These are phyloP conservation scores for Dictyostelium intermedium DNA, from an alignment of 78 protist species.

Conservation along the genomic window DNA sequence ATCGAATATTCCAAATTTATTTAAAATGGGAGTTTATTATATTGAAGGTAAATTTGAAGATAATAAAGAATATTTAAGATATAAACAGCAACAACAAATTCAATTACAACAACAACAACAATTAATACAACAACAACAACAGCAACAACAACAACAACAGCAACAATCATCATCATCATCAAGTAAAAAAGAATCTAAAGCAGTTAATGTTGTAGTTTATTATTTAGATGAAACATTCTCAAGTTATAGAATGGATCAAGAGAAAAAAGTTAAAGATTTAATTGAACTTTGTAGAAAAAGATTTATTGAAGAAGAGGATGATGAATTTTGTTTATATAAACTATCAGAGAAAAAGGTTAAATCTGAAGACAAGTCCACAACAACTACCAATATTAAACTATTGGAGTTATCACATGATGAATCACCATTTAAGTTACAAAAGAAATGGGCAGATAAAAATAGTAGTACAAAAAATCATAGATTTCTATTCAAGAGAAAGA, in stretches of 20 bases:
- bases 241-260: constrained; percentile 4
- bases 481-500: constrained; percentile 31
- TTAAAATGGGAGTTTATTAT: constrained; percentile 47
- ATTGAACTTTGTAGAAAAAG: constrained; percentile 49
- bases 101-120: not conserved
- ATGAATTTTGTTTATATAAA: constrained; percentile 43
- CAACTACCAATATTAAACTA: constrained; percentile 7
- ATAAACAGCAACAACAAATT: constrained; percentile 15
- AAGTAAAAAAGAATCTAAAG: constrained; percentile 10
- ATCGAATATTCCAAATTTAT: constrained; percentile 64
- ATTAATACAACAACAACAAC: not conserved
- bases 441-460: constrained; percentile 30
- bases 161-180: not conserved
- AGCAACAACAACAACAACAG: not conserved
- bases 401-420: constrained; percentile 48
- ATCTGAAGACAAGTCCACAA: not conserved
- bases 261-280: constrained; percentile 22
- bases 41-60: constrained; percentile 59
- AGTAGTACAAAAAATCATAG: not conserved
- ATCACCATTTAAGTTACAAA: constrained; percentile 45
- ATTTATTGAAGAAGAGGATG: constrained; percentile 27
- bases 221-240: constrained; percentile 63
- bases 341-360: constrained; percentile 47
- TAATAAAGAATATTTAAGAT: not conserved
- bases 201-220: constrained; percentile 17